Base-by-base conservation (phyloP, 495 filamentous ascomycete genomes). In the Rostrohypoxylon terebratum region DNA sequence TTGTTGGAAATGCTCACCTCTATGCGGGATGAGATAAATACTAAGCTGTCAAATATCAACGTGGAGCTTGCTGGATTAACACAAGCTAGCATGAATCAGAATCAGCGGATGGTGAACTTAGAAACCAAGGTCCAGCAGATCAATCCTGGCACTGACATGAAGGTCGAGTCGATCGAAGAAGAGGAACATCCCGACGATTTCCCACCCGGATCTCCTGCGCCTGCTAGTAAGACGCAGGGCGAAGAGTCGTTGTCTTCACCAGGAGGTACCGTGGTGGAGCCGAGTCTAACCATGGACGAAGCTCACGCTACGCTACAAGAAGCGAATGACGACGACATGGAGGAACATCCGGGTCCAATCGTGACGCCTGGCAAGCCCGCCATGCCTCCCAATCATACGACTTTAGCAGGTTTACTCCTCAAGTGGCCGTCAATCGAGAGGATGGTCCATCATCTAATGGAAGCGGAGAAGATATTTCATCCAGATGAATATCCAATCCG, bases 351-450 rank as follows among this genome's bases (percentile, higher is more conserved):
- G 0, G 85, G 83, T 3, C 83, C 82, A 9, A 66, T 77, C n/a
- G 81, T 85, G 16, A 77, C 69, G 9, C 82, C 85, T 0, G 87
- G 86, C 50, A 84, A 86, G 28, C 83, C 89, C n/a, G 87, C 88
- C 3, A 91, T 96, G 53, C 91, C 91, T 0, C 83, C 87, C 5
- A 91, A 93, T 40, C 94, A 97, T 75, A 93, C 91, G 2, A 96
- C 93, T 0, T 88, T 92, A 25, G 93, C 94, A 0, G 91, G 94
- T 42, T 87, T 92, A 59, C 80, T 96, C 13, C 83, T 94, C n/a
- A 85, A 88, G 57, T 93, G 90, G 90, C 85, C 83, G 0, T 86
- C 88, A 0, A 93, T 94, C 40, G 79, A 85, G 48, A 79, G 79
- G 4, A 77, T 94, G 54, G 81, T 91, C 6, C 68, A 77, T 31